Evolutionary conservation across 192 early-diverging fungal genomes (phyloP).

Genomic region (Umbelopsis sp.): DNA sequence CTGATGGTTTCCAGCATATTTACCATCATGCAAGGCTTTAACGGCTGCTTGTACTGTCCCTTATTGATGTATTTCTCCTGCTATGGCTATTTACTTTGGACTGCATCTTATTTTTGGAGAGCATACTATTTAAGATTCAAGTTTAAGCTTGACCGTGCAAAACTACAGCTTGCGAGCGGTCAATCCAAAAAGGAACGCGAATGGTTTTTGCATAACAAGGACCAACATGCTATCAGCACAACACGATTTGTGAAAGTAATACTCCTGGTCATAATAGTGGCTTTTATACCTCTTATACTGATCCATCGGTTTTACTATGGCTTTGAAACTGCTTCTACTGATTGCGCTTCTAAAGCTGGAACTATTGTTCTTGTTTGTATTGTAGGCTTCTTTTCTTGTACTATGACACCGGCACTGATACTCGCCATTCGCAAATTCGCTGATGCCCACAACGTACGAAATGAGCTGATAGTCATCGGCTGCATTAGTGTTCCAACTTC

Average conservation of each 20-base stretch:
- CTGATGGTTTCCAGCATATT: not conserved
- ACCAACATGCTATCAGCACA: not conserved
- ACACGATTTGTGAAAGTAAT: not conserved
- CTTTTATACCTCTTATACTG: not conserved
- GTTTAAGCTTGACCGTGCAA: conserved; percentile 11
- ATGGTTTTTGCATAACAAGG: not conserved
- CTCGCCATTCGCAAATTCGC: conserved; percentile 42
- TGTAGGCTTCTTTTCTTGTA: conserved; percentile 40
- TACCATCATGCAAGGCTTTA: not conserved
- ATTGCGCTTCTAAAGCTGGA: conserved; percentile 17
- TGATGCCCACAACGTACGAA: conserved; percentile 62
- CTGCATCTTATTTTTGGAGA: conserved; percentile 18
- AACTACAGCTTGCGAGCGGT: not conserved
- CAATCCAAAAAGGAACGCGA: conserved; percentile 2
- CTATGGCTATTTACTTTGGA: conserved; percentile 24
- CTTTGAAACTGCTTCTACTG: not conserved
- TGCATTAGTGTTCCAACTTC: not conserved
- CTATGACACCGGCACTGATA: conserved; percentile 51
- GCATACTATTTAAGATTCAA: conserved; percentile 15
- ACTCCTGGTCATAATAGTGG: not conserved
- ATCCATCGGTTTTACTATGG: not conserved
- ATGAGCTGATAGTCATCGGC: conserved; percentile 53
- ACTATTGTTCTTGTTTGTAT: conserved; percentile 5
- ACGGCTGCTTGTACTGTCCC: conserved; percentile 7
- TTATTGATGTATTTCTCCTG: conserved; percentile 17